A percentile compares a stretch with the other conserved stretches of the same genome.
phyloP scores from a whole-genome alignment of 306 rosid species.

The Casuarina equisetifolia region DNA sequence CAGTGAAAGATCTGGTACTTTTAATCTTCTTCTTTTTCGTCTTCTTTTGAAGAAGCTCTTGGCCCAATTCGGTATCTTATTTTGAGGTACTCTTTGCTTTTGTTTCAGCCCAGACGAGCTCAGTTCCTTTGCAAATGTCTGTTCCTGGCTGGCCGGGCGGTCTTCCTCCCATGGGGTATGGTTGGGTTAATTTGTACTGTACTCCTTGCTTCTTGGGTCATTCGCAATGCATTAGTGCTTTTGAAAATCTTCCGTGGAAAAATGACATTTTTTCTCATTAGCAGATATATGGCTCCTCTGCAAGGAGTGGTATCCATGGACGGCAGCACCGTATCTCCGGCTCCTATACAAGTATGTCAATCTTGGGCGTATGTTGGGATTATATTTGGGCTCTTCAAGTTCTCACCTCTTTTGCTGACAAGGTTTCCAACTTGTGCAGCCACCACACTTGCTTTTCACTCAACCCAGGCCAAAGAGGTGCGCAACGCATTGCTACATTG shows the following conservation, averaged over 20 bases:
- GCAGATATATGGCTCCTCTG: conserved; percentile 89
- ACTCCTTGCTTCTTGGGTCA: conserved; percentile 11
- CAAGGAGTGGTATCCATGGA: conserved; percentile 93
- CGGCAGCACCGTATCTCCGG: conserved; percentile 70
- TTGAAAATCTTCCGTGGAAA: conserved; percentile 25
- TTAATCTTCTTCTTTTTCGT: background rate
- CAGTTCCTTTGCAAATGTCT: conserved; percentile 72
- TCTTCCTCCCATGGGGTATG: conserved; percentile 95
- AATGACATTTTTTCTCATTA: conserved; percentile 42
- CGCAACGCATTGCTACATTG: conserved; percentile 92
- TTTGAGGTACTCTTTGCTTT: conserved; percentile 4
- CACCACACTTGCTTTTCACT: conserved; percentile 62
- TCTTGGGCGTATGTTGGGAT: background rate
- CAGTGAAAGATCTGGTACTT: conserved; percentile 64
- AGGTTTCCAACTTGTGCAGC: conserved; percentile 41
- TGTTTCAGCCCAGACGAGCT: conserved; percentile 55
- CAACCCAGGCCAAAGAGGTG: conserved; percentile 93
- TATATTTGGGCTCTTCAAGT: background rate
- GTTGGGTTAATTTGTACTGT: conserved; percentile 17
- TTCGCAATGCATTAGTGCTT: conserved; percentile 1
- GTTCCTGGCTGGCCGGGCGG: conserved; percentile 86
- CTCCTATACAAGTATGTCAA: conserved; percentile 62
- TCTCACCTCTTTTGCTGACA: background rate
- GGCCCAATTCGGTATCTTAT: conserved; percentile 18
- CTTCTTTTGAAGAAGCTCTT: background rate